Evolutionary conservation across 2,329 filamentous ascomycete genomes (phyloP).

Genomic region (Scedosporium aurantiacum): DNA sequence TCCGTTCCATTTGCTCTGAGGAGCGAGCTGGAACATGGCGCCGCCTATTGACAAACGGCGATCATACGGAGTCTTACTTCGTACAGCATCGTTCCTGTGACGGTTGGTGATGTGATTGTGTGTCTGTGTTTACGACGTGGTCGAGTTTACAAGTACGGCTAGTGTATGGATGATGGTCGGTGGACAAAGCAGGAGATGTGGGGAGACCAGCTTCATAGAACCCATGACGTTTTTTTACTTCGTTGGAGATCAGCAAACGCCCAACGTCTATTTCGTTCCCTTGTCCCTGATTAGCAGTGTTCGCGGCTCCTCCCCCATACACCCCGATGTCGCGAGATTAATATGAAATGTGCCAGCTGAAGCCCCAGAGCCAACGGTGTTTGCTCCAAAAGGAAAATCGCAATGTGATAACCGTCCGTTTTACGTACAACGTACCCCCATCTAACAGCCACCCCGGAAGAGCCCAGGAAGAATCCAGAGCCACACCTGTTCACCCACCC

Average conservation of each 20-base stretch:
- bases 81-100: neutral
- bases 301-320: neutral
- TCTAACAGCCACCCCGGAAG: neutral
- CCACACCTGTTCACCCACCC: neutral
- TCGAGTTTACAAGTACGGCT: too few relatives aligned
- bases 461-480: neutral
- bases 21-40: neutral
- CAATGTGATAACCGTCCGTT: neutral
- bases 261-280: too few relatives aligned
- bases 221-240: too few relatives aligned
- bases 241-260: too few relatives aligned
- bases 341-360: neutral
- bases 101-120: neutral
- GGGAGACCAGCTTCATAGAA: too few relatives aligned
- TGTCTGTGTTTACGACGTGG: too few relatives aligned
- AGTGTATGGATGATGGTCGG: too few relatives aligned
- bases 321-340: neutral
- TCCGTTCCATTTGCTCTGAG: neutral
- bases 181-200: too few relatives aligned
- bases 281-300: neutral
- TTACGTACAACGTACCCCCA: constrained; percentile 1
- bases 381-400: neutral
- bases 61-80: neutral
- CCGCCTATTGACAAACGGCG: neutral
- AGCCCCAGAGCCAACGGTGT: neutral